Evolutionary conservation across 2,329 filamentous ascomycete genomes (phyloP), one percentile per base, ranked within the genome.

Genomic region (Tolypocladium cylindrosporum): DNA sequence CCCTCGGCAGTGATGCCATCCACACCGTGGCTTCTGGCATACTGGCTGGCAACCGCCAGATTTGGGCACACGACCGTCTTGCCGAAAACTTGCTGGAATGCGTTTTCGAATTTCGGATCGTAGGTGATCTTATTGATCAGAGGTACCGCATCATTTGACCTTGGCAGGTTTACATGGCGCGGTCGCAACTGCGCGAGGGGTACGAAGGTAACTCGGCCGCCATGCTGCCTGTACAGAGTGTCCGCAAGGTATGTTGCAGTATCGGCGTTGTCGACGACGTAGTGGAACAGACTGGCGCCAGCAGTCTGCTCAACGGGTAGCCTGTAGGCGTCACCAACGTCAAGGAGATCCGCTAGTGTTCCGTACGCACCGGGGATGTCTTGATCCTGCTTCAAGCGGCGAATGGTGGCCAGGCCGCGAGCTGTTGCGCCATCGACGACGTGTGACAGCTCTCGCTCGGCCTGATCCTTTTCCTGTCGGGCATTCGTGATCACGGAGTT

Each of bases 51-150:
- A 59, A 96, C 84, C 54, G 89, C 84, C 61, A 99, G 77, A 64
- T 91, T 96, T 3, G 93, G 92, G 64, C 94, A 97, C 58, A 99
- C 88, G 56, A 99, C 91, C 0, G 91, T 94, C 72, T 91, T 95
- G 53, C 92, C 94, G 73, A 99, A 99, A 0, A 99, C 91, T 69
- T 97, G 92, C 68, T 90, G 86, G 71, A 99, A 94, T 0, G 94
- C 94, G 65, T 85, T 88, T 59, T 95, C 90, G 65, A 87, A 97
- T 61, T 77, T 79, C 1, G 80, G 68, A 55, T 97, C 88, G 67
- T 87, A 99, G 54, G 84, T 82, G 60, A 97, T 82, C 73, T 95
- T 96, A 67, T 86, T 88, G 58, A 97, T 79, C 65, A 99, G 83
- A 1, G 91, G 90, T 41, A 96, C 85, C 2, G 91, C 93, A 71